Conservation (phyloP, 225 moss, liverwort and hornwort species). For the Polytrichum formosum region DNA sequence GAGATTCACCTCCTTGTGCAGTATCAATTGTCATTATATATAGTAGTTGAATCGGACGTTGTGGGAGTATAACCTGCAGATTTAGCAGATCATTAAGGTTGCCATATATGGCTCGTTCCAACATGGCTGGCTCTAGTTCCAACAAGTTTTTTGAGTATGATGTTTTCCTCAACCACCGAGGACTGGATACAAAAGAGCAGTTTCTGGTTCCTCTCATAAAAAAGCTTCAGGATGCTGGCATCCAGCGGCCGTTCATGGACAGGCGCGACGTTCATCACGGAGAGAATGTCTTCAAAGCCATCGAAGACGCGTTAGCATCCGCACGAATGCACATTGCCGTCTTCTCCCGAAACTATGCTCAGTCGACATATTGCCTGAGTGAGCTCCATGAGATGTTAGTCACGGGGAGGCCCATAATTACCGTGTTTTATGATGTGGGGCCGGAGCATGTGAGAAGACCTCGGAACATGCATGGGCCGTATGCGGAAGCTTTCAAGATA, state of each 20-base stretch:
- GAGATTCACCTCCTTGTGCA: no score
- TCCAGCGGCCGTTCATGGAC: conserved; percentile 1
- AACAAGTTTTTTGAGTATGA: conserved; percentile 6
- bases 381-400: not conserved
- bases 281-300: not conserved
- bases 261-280: not conserved
- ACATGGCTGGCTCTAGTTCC: not conserved
- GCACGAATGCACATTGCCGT: conserved; percentile 1
- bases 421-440: conserved; percentile 2
- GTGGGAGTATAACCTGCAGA: no score
- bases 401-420: conserved; percentile 1
- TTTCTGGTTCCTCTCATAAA: conserved; percentile 3
- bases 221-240: conserved; percentile 1
- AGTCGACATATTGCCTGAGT: not conserved
- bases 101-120: not conserved
- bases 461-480: conserved; percentile 2
- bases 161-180: conserved; percentile 6
- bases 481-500: conserved; percentile 2
- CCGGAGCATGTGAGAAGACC: conserved; percentile 5
- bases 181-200: conserved; percentile 1
- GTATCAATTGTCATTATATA: no score
- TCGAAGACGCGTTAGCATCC: not conserved
- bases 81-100: no score
- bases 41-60: no score
- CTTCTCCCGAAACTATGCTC: conserved; percentile 1